Percentiles rank a stretch among this genome's conserved stretches.
Evolutionary conservation across 2,329 filamentous ascomycete species (phyloP).

Genomic region (Verticillium zaregamsianum): DNA sequence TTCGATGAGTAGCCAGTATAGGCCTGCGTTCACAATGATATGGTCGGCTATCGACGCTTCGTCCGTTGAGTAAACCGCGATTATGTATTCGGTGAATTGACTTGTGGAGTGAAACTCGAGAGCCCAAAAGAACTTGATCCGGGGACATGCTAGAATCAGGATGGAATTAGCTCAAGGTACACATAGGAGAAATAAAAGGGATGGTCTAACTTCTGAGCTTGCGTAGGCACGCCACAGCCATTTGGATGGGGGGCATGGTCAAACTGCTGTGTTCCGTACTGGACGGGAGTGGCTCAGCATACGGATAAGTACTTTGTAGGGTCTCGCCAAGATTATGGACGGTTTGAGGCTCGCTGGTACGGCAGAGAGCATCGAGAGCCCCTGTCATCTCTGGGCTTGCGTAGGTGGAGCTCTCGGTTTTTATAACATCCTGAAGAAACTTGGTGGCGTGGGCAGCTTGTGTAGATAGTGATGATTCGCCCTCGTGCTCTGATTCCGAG

Average conservation of each 20-base stretch:
- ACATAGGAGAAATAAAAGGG: neutral
- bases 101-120: slow-evolving; percentile 3
- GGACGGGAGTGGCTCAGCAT: slow-evolving; percentile 4
- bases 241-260: slow-evolving; percentile 10
- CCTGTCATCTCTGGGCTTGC: slow-evolving; percentile 16
- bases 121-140: slow-evolving; percentile 5
- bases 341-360: slow-evolving; percentile 8
- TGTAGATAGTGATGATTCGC: slow-evolving; percentile 15
- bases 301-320: slow-evolving; percentile 1
- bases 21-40: slow-evolving; percentile 15
- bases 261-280: slow-evolving; percentile 1
- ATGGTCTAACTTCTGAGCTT: slow-evolving; percentile 7
- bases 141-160: neutral
- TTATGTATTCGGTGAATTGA: slow-evolving; percentile 14
- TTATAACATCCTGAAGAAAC: slow-evolving; percentile 15
- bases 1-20: slow-evolving; percentile 16
- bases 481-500: slow-evolving; percentile 13
- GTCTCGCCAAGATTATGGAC: neutral
- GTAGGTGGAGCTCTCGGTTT: slow-evolving; percentile 6
- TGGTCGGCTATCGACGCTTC: slow-evolving; percentile 11
- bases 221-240: slow-evolving; percentile 9
- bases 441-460: slow-evolving; percentile 17
- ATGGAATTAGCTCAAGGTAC: neutral
- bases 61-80: slow-evolving; percentile 14
- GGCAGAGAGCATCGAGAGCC: slow-evolving; percentile 10